phyloP scores from a whole-genome alignment of 2,329 filamentous ascomycete genomes.

The Thielaviopsis euricoi region DNA sequence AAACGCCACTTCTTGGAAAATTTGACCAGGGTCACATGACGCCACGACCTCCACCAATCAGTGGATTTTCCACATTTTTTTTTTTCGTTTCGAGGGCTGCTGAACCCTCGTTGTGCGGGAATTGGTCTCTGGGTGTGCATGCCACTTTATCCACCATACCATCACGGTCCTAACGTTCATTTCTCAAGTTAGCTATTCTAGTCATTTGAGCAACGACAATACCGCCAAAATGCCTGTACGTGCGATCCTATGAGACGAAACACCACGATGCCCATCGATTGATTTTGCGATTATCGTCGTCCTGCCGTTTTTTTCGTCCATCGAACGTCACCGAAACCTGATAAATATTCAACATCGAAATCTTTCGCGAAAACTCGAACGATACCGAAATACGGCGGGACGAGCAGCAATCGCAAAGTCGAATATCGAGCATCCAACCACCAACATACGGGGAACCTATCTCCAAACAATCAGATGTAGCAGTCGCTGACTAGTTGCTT shows the following conservation, averaged over 20 bases:
- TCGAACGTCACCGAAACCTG: background rate
- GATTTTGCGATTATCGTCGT: conserved; percentile 4
- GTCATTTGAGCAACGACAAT: conserved; percentile 12
- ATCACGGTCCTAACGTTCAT: conserved; percentile 9
- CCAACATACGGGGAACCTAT: background rate
- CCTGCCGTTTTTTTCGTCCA: background rate
- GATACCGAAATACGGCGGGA: background rate
- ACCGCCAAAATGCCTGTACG: conserved; percentile 13
- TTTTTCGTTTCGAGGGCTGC: conserved; percentile 10
- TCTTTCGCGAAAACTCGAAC: background rate
- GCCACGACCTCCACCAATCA: conserved; percentile 5
- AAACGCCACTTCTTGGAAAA: conserved; percentile 2
- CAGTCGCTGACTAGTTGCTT: conserved; percentile 12
- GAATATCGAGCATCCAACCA: background rate
- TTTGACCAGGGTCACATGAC: conserved; percentile 5
- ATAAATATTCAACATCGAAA: background rate
- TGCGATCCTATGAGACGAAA: conserved; percentile 5
- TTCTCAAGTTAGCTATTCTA: conserved; percentile 12
- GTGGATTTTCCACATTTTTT: conserved; percentile 10
- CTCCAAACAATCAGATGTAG: background rate
- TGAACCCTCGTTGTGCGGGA: conserved; percentile 10
- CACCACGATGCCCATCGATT: conserved; percentile 8
- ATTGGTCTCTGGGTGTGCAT: conserved; percentile 6
- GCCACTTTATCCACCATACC: conserved; percentile 11
- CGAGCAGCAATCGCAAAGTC: background rate